Evolutionary conservation across 306 rosid species (phyloP).

Genomic region (Cyclanthera cordifolia): DNA sequence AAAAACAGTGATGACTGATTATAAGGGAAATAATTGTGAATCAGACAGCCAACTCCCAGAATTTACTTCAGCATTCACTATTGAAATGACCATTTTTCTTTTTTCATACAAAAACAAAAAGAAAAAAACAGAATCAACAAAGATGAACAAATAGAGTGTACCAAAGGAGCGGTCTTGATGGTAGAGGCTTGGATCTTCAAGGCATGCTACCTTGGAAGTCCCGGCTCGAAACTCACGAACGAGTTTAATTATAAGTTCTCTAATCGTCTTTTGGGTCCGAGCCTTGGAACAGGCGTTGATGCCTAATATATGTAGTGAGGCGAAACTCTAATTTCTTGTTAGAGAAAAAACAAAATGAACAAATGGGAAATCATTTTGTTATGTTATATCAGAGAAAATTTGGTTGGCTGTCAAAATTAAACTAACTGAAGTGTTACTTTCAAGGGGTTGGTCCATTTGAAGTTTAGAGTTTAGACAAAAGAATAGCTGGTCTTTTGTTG

Average conservation of each 20-base stretch:
- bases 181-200: too few relatives aligned
- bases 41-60: conserved; percentile 25
- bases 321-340: too few relatives aligned
- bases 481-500: conserved; percentile 15
- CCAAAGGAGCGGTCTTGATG: too few relatives aligned
- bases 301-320: too few relatives aligned
- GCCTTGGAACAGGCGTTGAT: too few relatives aligned
- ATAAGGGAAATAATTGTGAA: conserved; percentile 20
- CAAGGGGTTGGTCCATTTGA: conserved; percentile 12
- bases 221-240: too few relatives aligned
- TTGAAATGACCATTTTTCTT: conserved; percentile 23
- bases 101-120: too few relatives aligned
- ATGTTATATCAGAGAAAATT: neutral
- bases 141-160: neutral
- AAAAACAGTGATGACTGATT: conserved; percentile 5
- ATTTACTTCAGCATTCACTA: conserved; percentile 31
- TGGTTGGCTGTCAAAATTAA: neutral
- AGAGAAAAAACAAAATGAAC: neutral
- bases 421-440: neutral
- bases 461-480: conserved; percentile 5
- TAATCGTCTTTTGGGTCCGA: too few relatives aligned
- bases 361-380: neutral
- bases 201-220: too few relatives aligned
- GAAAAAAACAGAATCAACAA: conserved; percentile 9
- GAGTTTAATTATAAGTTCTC: too few relatives aligned